Conservation (phyloP, 371 early-diverging fungal genomes). For the Mucor piriformis region DNA sequence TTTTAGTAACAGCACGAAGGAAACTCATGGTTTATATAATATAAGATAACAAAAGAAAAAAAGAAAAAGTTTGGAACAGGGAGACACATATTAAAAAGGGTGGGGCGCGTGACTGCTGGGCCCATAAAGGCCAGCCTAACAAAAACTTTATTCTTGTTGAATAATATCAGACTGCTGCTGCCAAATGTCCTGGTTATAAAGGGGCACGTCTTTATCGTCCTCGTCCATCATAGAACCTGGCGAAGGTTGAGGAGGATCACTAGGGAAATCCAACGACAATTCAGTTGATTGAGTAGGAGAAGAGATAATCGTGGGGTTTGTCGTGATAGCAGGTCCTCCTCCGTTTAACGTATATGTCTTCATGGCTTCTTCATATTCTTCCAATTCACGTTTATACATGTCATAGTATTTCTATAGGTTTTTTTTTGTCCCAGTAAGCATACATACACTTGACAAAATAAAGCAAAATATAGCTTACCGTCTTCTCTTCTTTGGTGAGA, state of each 20-base stretch:
- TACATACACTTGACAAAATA: neutral
- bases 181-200: neutral
- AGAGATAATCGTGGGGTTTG: constrained; percentile 15
- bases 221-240: constrained; percentile 11
- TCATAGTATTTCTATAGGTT: constrained; percentile 58
- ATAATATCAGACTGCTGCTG: too few relatives aligned
- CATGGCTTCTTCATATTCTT: constrained; percentile 57
- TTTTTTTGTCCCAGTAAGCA: neutral
- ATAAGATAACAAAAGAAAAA: neutral
- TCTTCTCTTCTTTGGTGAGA: constrained; percentile 52
- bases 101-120: too few relatives aligned
- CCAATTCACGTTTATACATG: constrained; percentile 52
- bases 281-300: constrained; percentile 31
- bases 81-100: too few relatives aligned
- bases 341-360: constrained; percentile 36
- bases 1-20: constrained; percentile 53
- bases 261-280: constrained; percentile 26
- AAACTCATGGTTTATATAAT: constrained; percentile 50
- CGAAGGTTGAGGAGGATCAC: constrained; percentile 11
- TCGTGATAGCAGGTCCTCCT: neutral
- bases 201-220: constrained; percentile 5
- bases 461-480: constrained; percentile 46
- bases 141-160: too few relatives aligned
- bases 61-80: neutral
- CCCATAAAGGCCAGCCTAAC: too few relatives aligned